Evolutionary conservation across 2,329 filamentous ascomycete species (phyloP).

Genomic region (Neofusicoccum laricinum): DNA sequence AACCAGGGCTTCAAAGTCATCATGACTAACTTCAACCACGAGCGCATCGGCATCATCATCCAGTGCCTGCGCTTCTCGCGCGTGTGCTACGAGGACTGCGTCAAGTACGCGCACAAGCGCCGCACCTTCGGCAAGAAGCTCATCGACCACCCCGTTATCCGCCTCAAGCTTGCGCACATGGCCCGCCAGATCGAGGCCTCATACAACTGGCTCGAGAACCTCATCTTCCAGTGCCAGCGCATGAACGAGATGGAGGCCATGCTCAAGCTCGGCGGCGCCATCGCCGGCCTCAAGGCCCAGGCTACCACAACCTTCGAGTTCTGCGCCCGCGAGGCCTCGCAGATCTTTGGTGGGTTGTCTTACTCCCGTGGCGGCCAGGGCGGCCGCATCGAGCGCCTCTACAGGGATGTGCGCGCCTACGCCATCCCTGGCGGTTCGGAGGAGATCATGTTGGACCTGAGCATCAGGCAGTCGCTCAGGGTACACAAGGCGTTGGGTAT

Average conservation of each 20-base stretch:
- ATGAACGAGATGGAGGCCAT: conserved; percentile 96
- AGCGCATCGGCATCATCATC: conserved; percentile 97
- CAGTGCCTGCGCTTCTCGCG: conserved; percentile 93
- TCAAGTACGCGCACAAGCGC: conserved; percentile 97
- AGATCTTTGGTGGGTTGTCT: conserved; percentile 94
- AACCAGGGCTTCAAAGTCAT: conserved; percentile 91
- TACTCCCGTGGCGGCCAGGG: conserved; percentile 94
- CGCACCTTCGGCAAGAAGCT: conserved; percentile 95
- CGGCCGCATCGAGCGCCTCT: conserved; percentile 89
- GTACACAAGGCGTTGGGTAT: conserved; percentile 91
- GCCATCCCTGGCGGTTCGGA: conserved; percentile 91
- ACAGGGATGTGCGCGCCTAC: conserved; percentile 92
- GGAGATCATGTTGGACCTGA: conserved; percentile 98
- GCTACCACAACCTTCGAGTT: conserved; percentile 94
- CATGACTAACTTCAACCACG: conserved; percentile 56
- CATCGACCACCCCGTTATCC: conserved; percentile 95
- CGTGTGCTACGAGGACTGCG: conserved; percentile 93
- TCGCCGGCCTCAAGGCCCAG: conserved; percentile 91
- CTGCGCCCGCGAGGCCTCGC: conserved; percentile 91
- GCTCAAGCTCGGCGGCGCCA: conserved; percentile 90
- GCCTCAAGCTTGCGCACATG: conserved; percentile 97
- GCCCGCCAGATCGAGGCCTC: conserved; percentile 94
- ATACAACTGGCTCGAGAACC: conserved; percentile 95
- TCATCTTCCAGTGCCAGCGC: conserved; percentile 87
- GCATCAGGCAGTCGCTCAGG: conserved; percentile 83